Evolutionary conservation across 2,329 filamentous ascomycete genomes (phyloP).

Genomic region (Colletotrichum camelliae): DNA sequence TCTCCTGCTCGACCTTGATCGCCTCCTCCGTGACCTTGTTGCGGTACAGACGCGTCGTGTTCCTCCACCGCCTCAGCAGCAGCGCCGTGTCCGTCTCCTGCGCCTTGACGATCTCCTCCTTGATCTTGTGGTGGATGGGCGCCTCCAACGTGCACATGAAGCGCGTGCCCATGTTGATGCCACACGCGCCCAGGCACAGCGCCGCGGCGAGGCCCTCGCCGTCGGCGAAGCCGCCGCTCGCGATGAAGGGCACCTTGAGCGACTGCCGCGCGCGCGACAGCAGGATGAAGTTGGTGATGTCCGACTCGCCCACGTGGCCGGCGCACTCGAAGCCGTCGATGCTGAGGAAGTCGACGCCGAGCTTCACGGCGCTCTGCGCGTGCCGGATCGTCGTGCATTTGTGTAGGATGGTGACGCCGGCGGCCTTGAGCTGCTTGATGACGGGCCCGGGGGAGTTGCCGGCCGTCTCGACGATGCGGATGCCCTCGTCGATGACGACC

Average conservation of each 20-base stretch:
- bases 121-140: constrained; percentile 92
- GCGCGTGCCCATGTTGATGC: constrained; percentile 97
- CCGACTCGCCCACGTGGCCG: constrained; percentile 84
- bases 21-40: constrained; percentile 88
- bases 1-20: constrained; percentile 82
- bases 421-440: constrained; percentile 85
- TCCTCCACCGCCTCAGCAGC: constrained; percentile 88
- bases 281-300: constrained; percentile 90
- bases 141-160: constrained; percentile 97
- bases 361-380: constrained; percentile 87
- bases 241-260: constrained; percentile 89
- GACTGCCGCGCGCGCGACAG: constrained; percentile 84
- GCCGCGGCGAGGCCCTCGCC: constrained; percentile 92
- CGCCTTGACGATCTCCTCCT: constrained; percentile 87
- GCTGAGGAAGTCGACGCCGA: constrained; percentile 94
- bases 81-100: constrained; percentile 92
- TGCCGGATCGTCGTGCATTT: constrained; percentile 98
- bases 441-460: constrained; percentile 89
- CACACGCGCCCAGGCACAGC: constrained; percentile 85
- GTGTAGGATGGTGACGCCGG: constrained; percentile 82
- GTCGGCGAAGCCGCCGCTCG: constrained; percentile 94
- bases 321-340: constrained; percentile 99
- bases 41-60: constrained; percentile 86
- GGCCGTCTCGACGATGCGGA: constrained; percentile 91
- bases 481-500: constrained; percentile 90